Evolutionary conservation across 495 filamentous ascomycete species (phyloP), one percentile per base, ranked within the genome.

Genomic region (Penicillium antarcticum): DNA sequence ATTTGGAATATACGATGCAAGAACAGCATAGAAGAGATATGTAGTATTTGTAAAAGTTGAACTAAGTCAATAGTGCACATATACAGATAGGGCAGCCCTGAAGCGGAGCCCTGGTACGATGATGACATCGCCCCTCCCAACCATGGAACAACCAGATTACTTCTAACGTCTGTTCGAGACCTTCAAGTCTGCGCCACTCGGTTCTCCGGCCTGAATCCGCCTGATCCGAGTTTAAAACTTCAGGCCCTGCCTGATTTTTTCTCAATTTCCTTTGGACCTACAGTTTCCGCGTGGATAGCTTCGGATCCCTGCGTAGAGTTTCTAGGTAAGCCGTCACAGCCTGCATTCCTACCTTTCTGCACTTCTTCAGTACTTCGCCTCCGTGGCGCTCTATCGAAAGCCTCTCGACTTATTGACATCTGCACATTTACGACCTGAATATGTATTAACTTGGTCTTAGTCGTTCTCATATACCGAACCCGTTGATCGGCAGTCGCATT

Each of bases 401-500:
- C 26, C 26, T 29, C 8, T 23, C 21, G 21, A 23, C 6, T 10
- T 29, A 29, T 29, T 29, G 26, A 29, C 26, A 29, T 3, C 7
- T 29, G 26, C 26, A 29, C 5, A 29, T 29, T 1, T 7, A 1
- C 24, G 7, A 5, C 14, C 13, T 43, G 21, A 40, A 23, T 16
- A 4, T 11, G 17, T 6, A 17, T 18, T 43, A 13, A 11, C 13
- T 37, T 17, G n/a, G 12, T 2, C 7, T 7, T 37, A 14, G n/a
- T 37, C 16, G 11, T 17, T 37, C n/a, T 37, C n/a, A 17, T 10
- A 31, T 19, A 17, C 26, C 2, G 8, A 29, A 10, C 8, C 26
- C 8, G 26, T 29, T 0, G 26, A 10, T n/a, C 17, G 1, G 29
- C 24, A 47, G 16, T 26, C 42, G 24, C 59, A 62, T 62, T 50